phyloP scores from a whole-genome alignment of 2,329 filamentous ascomycete genomes.

The Podosphaera fusca region DNA sequence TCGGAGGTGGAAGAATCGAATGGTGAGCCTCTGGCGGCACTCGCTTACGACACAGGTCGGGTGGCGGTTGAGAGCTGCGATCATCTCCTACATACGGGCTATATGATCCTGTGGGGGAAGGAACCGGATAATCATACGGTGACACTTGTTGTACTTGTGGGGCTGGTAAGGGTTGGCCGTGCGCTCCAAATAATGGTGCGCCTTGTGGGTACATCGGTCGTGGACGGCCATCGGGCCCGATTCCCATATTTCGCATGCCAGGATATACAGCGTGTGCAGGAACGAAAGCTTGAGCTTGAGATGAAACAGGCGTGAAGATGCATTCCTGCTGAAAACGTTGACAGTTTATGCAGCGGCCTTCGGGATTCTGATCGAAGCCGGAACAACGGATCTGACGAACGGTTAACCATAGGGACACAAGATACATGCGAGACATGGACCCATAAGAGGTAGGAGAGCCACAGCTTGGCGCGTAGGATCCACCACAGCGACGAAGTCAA shows the following conservation, averaged over 20 bases:
- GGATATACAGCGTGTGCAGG: constrained; percentile 45
- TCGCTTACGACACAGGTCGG: constrained; percentile 14
- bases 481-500: neutral
- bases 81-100: constrained; percentile 7
- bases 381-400: constrained; percentile 45
- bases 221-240: constrained; percentile 16
- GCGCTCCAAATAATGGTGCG: constrained; percentile 18
- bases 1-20: constrained; percentile 17
- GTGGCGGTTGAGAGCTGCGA: constrained; percentile 6
- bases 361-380: constrained; percentile 47
- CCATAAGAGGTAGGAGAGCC: neutral
- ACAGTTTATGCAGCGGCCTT: constrained; percentile 52
- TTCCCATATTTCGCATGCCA: constrained; percentile 22
- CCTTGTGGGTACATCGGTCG: constrained; percentile 13
- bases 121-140: constrained; percentile 15
- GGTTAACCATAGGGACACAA: constrained; percentile 4
- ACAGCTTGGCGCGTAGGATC: neutral
- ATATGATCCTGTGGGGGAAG: constrained; percentile 16
- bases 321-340: constrained; percentile 53
- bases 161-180: constrained; percentile 18
- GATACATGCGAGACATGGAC: neutral
- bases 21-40: constrained; percentile 16
- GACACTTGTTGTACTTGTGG: constrained; percentile 9
- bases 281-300: constrained; percentile 52
- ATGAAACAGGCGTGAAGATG: constrained; percentile 54